phyloP scores from a whole-genome alignment of 2,329 filamentous ascomycete species.

The Penicillium sp. region DNA sequence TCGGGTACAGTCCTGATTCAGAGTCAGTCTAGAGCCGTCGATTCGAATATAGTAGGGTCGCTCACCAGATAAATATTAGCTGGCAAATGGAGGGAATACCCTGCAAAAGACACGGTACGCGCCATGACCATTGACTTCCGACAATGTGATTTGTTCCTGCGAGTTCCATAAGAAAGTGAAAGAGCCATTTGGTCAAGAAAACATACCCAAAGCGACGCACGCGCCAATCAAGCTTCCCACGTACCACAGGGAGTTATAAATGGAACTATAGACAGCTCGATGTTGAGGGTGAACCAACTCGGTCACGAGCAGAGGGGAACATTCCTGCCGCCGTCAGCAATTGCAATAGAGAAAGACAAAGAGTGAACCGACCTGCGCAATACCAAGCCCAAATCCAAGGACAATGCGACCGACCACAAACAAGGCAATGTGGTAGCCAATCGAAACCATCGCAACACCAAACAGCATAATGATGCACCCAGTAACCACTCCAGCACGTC shows the following conservation, averaged over 20 bases:
- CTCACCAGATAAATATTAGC: conserved; percentile 38
- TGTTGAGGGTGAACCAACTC: conserved; percentile 53
- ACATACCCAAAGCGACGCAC: conserved; percentile 25
- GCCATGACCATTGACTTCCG: conserved; percentile 50
- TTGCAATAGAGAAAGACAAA: neutral
- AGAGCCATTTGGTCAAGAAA: too few species aligned
- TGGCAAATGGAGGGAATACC: conserved; percentile 59
- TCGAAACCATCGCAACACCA: conserved; percentile 41
- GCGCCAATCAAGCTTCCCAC: conserved; percentile 51
- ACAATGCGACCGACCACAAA: conserved; percentile 47
- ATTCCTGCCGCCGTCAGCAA: conserved; percentile 33
- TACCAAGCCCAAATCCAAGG: conserved; percentile 39
- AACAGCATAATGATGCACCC: conserved; percentile 49
- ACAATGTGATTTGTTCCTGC: conserved; percentile 40
- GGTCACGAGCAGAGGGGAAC: conserved; percentile 42
- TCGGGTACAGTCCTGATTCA: conserved; percentile 54
- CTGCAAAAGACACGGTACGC: conserved; percentile 65
- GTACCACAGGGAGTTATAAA: conserved; percentile 54
- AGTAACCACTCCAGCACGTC: conserved; percentile 48
- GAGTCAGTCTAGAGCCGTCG: conserved; percentile 2
- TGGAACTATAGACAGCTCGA: conserved; percentile 49
- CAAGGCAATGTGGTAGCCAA: conserved; percentile 41
- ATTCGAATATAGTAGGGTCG: conserved; percentile 45
- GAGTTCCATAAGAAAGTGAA: conserved; percentile 11
- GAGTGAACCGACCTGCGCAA: conserved; percentile 3